Evolutionary conservation across 306 rosid species (phyloP).

Genomic region (Trifolium repens): DNA sequence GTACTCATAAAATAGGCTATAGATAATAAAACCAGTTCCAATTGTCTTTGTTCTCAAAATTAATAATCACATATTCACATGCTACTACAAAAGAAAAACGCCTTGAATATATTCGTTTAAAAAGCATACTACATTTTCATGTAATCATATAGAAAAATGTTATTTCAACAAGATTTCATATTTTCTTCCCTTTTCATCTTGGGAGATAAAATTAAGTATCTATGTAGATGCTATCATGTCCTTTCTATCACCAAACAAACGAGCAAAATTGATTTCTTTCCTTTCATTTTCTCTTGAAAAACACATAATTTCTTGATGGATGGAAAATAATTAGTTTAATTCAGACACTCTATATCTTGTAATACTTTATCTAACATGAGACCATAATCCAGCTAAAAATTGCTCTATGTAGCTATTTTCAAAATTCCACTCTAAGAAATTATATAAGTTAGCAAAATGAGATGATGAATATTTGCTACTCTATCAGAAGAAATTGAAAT

Average conservation of each 20-base stretch:
- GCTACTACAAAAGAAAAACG: no score
- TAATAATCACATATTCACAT: no score
- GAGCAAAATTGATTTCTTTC: background rate
- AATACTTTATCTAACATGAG: background rate
- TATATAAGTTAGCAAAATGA: conserved; percentile 14
- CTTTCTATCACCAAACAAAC: background rate
- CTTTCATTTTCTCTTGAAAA: background rate
- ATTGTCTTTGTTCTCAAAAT: no score
- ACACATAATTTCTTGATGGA: no score
- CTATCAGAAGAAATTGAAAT: conserved; percentile 28
- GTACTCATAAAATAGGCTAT: no score
- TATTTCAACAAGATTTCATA: background rate
- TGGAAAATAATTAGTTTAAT: background rate
- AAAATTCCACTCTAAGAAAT: background rate
- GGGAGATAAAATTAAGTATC: background rate
- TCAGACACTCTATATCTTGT: background rate
- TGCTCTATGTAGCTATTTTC: background rate
- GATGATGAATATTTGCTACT: background rate
- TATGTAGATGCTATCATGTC: background rate
- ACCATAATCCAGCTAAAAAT: conserved; percentile 5
- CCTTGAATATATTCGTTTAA: no score
- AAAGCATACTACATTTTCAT: no score
- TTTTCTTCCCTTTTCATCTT: background rate
- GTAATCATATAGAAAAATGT: no score
- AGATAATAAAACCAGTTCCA: no score